Evolutionary conservation across 352 stramenopile genomes (phyloP).

Genomic region (Phytophthora syringae): DNA sequence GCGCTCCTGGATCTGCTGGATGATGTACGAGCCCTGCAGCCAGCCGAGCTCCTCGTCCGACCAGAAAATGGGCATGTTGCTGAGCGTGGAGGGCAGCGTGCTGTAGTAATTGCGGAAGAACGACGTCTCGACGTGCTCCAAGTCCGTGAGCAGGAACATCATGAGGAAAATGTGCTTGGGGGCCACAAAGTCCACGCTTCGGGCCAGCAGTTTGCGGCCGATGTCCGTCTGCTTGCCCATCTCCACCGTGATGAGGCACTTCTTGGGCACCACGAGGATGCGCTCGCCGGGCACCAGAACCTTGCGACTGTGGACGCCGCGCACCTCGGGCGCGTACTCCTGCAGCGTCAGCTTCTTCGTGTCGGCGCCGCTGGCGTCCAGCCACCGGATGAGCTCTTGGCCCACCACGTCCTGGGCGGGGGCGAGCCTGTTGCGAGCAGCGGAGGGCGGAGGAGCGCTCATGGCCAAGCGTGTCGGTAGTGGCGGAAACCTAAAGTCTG

Average conservation of each 20-base stretch:
- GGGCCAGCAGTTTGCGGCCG: slow-evolving; percentile 92
- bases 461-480: slow-evolving; percentile 31
- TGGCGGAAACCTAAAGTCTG: too few relatives aligned
- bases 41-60: slow-evolving; percentile 92
- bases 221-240: slow-evolving; percentile 98
- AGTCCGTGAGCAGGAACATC: slow-evolving; percentile 98
- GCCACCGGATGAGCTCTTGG: slow-evolving; percentile 78
- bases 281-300: slow-evolving; percentile 87
- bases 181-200: slow-evolving; percentile 96
- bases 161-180: slow-evolving; percentile 99
- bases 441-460: slow-evolving; percentile 34
- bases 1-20: slow-evolving; percentile 96
- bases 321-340: slow-evolving; percentile 93
- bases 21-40: slow-evolving; percentile 93
- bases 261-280: slow-evolving; percentile 93
- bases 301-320: slow-evolving; percentile 91
- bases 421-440: slow-evolving; percentile 17
- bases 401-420: slow-evolving; percentile 57
- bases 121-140: slow-evolving; percentile 88
- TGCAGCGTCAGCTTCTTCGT: slow-evolving; percentile 81
- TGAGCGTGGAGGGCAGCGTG: slow-evolving; percentile 94
- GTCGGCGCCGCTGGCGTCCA: slow-evolving; percentile 74
- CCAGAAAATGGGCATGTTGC: slow-evolving; percentile 99
- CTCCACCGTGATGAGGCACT: slow-evolving; percentile 99
- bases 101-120: slow-evolving; percentile 97